These are phyloP conservation scores for Sphaerostilbella broomeana DNA, from an alignment of 2,329 filamentous ascomycete genomes.

Conservation along the genomic window DNA sequence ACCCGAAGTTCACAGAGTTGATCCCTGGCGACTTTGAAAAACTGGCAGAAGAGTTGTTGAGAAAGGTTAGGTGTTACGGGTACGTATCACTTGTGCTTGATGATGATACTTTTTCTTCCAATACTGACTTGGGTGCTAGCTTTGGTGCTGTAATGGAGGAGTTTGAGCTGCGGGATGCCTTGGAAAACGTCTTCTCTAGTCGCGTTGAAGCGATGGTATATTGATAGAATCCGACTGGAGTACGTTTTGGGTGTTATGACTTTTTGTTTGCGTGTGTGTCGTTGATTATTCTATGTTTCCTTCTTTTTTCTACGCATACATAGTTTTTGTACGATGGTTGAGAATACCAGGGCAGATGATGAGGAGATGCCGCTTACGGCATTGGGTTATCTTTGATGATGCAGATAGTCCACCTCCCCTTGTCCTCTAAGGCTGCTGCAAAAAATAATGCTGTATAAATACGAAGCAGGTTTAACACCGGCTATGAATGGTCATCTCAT, in stretches of 20 bases:
- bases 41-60: slow-evolving; percentile 65
- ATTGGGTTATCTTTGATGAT: too few relatives aligned
- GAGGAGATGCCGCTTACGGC: neutral
- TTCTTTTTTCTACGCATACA: neutral
- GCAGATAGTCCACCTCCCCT: too few relatives aligned
- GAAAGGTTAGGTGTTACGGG: slow-evolving; percentile 91
- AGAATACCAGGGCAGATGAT: neutral
- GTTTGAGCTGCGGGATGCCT: slow-evolving; percentile 68
- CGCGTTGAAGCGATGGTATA: slow-evolving; percentile 16
- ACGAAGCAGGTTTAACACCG: too few relatives aligned
- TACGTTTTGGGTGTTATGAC: neutral
- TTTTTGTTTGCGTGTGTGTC: neutral
- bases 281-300: neutral
- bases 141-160: slow-evolving; percentile 60
- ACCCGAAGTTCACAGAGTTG: slow-evolving; percentile 63
- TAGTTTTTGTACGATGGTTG: neutral
- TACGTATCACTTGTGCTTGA: slow-evolving; percentile 39
- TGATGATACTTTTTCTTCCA: neutral
- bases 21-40: slow-evolving; percentile 61
- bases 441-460: too few relatives aligned
- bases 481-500: too few relatives aligned
- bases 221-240: slow-evolving; percentile 3
- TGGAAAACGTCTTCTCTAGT: slow-evolving; percentile 52
- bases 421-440: too few relatives aligned
- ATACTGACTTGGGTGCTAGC: slow-evolving; percentile 27